Conservation (phyloP, 768 basidiomycete genomes). For the Collybiopsis confluens region DNA sequence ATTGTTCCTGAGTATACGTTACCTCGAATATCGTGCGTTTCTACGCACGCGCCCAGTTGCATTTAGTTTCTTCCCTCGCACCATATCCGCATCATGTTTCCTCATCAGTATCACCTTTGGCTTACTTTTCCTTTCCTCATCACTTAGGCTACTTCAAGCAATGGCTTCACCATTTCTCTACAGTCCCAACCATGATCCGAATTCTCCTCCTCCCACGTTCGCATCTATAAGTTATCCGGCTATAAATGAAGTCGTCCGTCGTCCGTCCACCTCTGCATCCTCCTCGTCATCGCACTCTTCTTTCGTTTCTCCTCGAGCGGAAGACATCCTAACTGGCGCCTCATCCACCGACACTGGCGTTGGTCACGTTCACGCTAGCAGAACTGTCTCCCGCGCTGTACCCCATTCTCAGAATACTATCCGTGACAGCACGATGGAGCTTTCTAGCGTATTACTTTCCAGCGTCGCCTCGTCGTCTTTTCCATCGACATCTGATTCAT, state of each 20-base stretch:
- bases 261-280: not conserved
- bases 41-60: too few species aligned
- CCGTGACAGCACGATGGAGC: constrained; percentile 59
- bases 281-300: constrained; percentile 6
- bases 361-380: not conserved
- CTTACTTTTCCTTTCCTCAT: not conserved
- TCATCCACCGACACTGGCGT: not conserved
- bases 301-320: constrained; percentile 12
- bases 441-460: constrained; percentile 50
- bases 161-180: not conserved
- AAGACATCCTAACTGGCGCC: constrained; percentile 9
- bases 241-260: not conserved
- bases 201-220: not conserved
- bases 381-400: constrained; percentile 14
- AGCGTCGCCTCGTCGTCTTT: constrained; percentile 15
- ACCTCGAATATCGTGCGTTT: too few species aligned
- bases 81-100: not conserved
- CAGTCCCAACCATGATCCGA: not conserved
- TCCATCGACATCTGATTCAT: not conserved
- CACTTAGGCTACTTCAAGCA: constrained; percentile 1
- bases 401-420: constrained; percentile 63
- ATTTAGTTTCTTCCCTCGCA: not conserved
- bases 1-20: too few species aligned
- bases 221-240: not conserved
- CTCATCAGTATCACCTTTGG: not conserved